Evolutionary conservation across 768 basidiomycete genomes (phyloP), one percentile per base, ranked within the genome.

Genomic region (Mycena filopes): DNA sequence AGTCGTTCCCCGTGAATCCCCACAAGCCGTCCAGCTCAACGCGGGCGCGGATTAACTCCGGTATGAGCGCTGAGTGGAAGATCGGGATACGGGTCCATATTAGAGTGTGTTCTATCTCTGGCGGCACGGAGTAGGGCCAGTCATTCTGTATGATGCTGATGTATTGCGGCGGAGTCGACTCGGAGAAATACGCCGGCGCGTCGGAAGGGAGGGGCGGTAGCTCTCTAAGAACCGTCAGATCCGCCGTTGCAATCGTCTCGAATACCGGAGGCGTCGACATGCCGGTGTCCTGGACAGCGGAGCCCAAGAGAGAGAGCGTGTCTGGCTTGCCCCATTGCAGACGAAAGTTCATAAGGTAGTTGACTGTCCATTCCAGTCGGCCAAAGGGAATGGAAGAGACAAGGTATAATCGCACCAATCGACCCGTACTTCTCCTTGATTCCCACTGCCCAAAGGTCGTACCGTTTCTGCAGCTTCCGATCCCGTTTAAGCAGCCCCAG

Each of bases 91-190:
- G 83, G 9, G 90, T 89, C 94, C 94, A 96, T 58, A 95, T 83
- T 23, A 95, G 77, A 25, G 84, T 83, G 74, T 94, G 92, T 66
- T 92, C 91, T 29, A 94, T 80, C 61, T 90, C 88, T 3, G 84
- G 71, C 3, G 93, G 93, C 13, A 94, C 93, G 9, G 92, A 94
- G 76, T 96, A 96, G 0, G 94, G 94, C 94, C 94, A 96, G 73
- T 94, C 93, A 71, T 95, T 94, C 70, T 81, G 88, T 48, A 90
- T 90, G 65, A 94, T 87, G 71, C 88, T 90, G 67, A 93, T 78
- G 55, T 86, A 79, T 38, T 86, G 79, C 15, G 81, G 69, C 0
- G 90, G 85, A 11, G 87, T 88, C 67, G 89, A 81, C 15, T 84
- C 84, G 33, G 82, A 87, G 76, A 95, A 95, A 75, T 91, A 92